Base-by-base conservation (phyloP, 352 stramenopile genomes). In the Pythium graminicola region DNA sequence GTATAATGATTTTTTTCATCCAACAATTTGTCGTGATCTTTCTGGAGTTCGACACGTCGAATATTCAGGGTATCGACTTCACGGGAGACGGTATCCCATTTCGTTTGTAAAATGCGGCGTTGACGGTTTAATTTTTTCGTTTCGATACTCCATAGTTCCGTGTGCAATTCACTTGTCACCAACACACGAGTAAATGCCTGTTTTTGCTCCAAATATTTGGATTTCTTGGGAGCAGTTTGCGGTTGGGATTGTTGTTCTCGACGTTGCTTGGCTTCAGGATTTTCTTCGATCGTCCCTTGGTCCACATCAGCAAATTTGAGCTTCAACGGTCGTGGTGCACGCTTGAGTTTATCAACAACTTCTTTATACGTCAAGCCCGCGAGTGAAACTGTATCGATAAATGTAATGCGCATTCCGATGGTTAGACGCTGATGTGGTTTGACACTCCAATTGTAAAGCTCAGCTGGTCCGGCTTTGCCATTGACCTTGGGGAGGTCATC, bases 401-500 rank as follows among this genome's bases (percentile, higher is more conserved):
- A 78, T 35, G 80, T 91, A 39, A 94, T 71, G 19, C 83, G 78
- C 83, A 94, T 94, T 42, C 81, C 75, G 48, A 89, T 86, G 6
- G 73, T 89, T 53, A 94, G 49, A 2, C 83, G 81, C 64, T 81
- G 80, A 51, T 92, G 69, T 7, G 81, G 75, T 54, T 89, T 89
- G 44, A 94, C 83, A 53, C 83, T 92, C 83, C 83, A 94, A 56
- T 94, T 94, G 65, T 94, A 86, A 7, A 94, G 73, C 65, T 94
- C 83, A 14, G 83, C 83, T 1, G 83, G 77, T 0, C 83, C 83
- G 1, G 83, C 75, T 55, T 94, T 92, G 60, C 81, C 80, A 42
- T 83, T 89, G 14, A 91, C 78, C 70, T 94, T 94, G 47, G 83
- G 81, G 27, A 94, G 60, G 43, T 92, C 83, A 55, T 94, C 83